Base-by-base conservation (phyloP, 2,329 filamentous ascomycete genomes). In the Ustulina deusta region DNA sequence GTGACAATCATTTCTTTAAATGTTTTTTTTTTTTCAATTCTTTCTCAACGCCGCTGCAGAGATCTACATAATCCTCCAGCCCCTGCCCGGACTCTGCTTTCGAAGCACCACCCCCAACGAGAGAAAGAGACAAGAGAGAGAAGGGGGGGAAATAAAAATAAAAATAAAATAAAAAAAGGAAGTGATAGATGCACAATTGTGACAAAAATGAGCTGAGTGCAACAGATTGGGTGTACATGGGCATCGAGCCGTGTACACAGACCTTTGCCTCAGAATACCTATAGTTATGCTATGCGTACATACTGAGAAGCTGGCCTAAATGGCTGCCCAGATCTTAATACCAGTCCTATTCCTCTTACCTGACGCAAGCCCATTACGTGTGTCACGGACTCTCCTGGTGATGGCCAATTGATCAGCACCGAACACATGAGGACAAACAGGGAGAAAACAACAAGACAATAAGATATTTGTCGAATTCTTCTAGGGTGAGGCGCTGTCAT, bases 51-150 rank as follows among this genome's bases (percentile, higher is more conserved):
- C 46, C 34, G 38, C 32, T 29, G 9, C 17, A 34, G 51, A 57
- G 57, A 66, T 66, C 57, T 60, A 52, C 64, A 36, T 36, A 40
- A 20, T 48, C 32, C 42, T 46, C 34, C 46, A 44, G 36, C 44
- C 46, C 34, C 27, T 29, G 25, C 40, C 27, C 38, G 34, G 3
- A 40, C n/a, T 29, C 13, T 51, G 10, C 57, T n/a, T 25, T 40
- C 34, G 44, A 57, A 9, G 32, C 25, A 13, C 48, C 48, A 27
- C 17, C 29, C 42, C 56, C 56, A 27, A 49, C 42, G 56, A 44
- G 29, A 32, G 29, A 32, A 32, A 44, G 17, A 44, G 7, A 44
- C 3, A 13, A 15, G 10, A 40, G 17, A 13, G 40, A 34, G n/a
- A n/a, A n/a, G n/a, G n/a, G n/a, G n/a, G n/a, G n/a, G n/a, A n/a